Conservation (phyloP, 192 early-diverging fungal species). For the Umbelopsis vinacea region DNA sequence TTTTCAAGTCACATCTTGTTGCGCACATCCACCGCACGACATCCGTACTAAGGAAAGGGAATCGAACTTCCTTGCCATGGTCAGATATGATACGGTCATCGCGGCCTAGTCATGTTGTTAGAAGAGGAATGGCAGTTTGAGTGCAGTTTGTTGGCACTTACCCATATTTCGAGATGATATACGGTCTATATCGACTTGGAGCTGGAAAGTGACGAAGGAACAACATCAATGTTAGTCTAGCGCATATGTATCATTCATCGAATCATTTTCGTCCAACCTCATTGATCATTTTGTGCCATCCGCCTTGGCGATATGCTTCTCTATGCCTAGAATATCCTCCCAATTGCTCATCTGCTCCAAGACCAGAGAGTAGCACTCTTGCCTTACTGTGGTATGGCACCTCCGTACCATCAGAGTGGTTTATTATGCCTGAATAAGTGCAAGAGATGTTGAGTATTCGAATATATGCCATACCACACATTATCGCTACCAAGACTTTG, state of each 20-base stretch:
- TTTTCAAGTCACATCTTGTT: constrained; percentile 79
- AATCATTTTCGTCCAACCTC: constrained; percentile 46
- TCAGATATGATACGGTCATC: constrained; percentile 94
- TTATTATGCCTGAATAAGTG: neutral
- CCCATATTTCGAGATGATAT: constrained; percentile 87
- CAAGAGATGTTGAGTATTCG: too few relatives aligned
- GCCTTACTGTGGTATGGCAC: constrained; percentile 66
- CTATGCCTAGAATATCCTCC: constrained; percentile 91
- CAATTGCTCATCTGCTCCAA: constrained; percentile 96
- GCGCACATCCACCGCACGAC: constrained; percentile 70
- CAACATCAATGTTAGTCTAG: neutral
- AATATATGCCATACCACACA: too few relatives aligned
- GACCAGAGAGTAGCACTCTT: constrained; percentile 81
- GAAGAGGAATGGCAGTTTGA: neutral
- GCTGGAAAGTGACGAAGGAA: constrained; percentile 31
- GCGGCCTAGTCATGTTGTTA: constrained; percentile 56
- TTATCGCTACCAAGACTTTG: neutral
- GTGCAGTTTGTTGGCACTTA: constrained; percentile 18
- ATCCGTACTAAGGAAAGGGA: constrained; percentile 80
- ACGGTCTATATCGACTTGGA: constrained; percentile 83
- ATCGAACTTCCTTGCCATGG: constrained; percentile 82
- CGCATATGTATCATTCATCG: neutral
- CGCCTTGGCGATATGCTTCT: constrained; percentile 63
- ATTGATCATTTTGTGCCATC: constrained; percentile 69
- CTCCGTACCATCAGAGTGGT: neutral